Evolutionary conservation across 2,329 filamentous ascomycete genomes (phyloP).

Genomic region (Fusarium longipes): DNA sequence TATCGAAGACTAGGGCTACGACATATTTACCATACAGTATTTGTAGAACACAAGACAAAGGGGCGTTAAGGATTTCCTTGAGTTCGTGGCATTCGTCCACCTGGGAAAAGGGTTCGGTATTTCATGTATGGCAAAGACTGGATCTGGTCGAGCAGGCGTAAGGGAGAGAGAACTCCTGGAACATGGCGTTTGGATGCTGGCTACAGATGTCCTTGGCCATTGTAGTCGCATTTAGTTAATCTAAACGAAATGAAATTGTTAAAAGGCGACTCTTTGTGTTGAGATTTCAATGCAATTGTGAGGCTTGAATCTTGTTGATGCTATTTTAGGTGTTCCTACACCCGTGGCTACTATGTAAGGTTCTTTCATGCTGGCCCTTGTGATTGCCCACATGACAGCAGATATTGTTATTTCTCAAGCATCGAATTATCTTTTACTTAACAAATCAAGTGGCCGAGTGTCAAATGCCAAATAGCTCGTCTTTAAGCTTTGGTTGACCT

Average conservation of each 20-base stretch:
- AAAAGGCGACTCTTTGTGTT: slow-evolving; percentile 11
- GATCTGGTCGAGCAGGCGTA: slow-evolving; percentile 29
- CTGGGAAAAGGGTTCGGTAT: slow-evolving; percentile 26
- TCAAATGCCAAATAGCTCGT: too few species aligned
- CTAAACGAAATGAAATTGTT: slow-evolving; percentile 26
- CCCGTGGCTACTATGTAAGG: not conserved
- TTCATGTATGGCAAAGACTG: slow-evolving; percentile 38
- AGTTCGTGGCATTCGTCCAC: slow-evolving; percentile 18
- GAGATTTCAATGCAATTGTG: not conserved
- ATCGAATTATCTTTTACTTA: not conserved
- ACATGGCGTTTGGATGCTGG: slow-evolving; percentile 46
- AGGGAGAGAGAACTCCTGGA: slow-evolving; percentile 34
- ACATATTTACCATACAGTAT: slow-evolving; percentile 4
- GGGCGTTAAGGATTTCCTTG: slow-evolving; percentile 39
- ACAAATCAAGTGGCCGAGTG: not conserved
- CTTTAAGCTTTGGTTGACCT: too few species aligned
- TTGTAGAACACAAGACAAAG: slow-evolving; percentile 37
- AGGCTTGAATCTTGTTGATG: not conserved
- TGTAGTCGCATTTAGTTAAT: slow-evolving; percentile 28
- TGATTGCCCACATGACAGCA: not conserved
- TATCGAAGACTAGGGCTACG: slow-evolving; percentile 48
- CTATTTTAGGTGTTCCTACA: not conserved
- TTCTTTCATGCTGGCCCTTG: too few species aligned
- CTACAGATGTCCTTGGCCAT: slow-evolving; percentile 32
- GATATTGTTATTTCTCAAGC: not conserved